phyloP scores from a whole-genome alignment of 805 yeast species.

The Candida methanosorbosa region DNA sequence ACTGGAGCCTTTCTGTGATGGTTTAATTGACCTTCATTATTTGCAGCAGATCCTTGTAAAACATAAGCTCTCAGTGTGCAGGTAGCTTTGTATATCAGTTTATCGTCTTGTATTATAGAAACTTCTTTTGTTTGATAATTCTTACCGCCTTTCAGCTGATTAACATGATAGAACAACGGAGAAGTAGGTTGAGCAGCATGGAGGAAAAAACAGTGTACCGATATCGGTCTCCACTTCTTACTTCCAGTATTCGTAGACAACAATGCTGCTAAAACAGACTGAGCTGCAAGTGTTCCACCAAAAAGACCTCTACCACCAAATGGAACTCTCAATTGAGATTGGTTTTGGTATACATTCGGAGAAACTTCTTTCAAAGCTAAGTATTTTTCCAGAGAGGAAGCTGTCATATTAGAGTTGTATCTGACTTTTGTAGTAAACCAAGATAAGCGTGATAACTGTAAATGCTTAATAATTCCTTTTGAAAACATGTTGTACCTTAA shows the following conservation, averaged over 20 bases:
- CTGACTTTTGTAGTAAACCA: no score
- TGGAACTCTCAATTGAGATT: constrained; percentile 28
- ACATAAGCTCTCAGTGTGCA: constrained; percentile 33
- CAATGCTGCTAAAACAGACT: constrained; percentile 52
- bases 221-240: constrained; percentile 40
- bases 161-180: constrained; percentile 47
- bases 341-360: constrained; percentile 14
- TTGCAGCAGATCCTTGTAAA: constrained; percentile 24
- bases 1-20: constrained; percentile 20
- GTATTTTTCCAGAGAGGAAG: constrained; percentile 12
- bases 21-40: constrained; percentile 18
- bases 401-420: no score
- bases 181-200: constrained; percentile 38
- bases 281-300: constrained; percentile 66
- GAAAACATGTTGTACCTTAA: no score
- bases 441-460: no score
- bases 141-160: constrained; percentile 41
- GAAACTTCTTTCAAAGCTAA: constrained; percentile 14
- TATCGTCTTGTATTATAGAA: constrained; percentile 43
- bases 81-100: constrained; percentile 41
- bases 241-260: constrained; percentile 31
- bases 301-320: constrained; percentile 56
- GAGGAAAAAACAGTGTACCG: constrained; percentile 57
- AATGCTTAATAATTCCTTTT: no score
- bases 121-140: constrained; percentile 46